A percentile compares a stretch with the other conserved stretches of the same genome.
phyloP scores from a whole-genome alignment of 352 stramenopile genomes.

The Pythium utonaiense region DNA sequence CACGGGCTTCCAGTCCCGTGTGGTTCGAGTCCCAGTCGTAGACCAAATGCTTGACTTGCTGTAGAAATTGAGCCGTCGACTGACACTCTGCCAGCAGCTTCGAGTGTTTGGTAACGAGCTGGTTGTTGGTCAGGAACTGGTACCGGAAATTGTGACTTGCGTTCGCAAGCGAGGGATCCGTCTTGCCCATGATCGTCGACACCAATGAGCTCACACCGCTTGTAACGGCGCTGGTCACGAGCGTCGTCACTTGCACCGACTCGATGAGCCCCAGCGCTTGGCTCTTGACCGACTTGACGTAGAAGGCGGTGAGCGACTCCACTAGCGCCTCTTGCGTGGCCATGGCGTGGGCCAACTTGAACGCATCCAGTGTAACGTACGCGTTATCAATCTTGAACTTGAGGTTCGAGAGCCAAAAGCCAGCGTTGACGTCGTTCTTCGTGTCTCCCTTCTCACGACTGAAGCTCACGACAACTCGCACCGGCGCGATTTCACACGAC shows the following conservation, averaged over 20 bases:
- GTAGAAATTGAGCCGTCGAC: constrained; percentile 52
- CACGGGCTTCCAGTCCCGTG: constrained; percentile 69
- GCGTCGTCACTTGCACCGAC: constrained; percentile 81
- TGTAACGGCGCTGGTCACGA: constrained; percentile 80
- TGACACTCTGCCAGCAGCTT: constrained; percentile 38
- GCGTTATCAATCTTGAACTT: constrained; percentile 87
- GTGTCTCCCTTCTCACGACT: constrained; percentile 64
- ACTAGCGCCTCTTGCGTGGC: constrained; percentile 71
- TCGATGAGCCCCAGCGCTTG: constrained; percentile 81
- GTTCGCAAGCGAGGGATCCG: constrained; percentile 45
- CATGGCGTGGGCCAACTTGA: constrained; percentile 59
- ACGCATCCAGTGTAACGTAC: constrained; percentile 68
- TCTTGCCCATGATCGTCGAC: constrained; percentile 78
- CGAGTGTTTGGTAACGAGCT: constrained; percentile 76
- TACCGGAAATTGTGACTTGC: constrained; percentile 51
- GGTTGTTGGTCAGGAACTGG: constrained; percentile 67
- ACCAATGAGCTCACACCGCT: constrained; percentile 74
- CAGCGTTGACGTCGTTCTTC: constrained; percentile 27
- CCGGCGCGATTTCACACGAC: constrained; percentile 57
- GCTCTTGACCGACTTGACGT: constrained; percentile 78
- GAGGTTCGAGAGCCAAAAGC: constrained; percentile 79
- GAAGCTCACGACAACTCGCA: constrained; percentile 77
- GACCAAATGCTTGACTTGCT: constrained; percentile 69
- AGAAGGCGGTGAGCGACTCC: constrained; percentile 65
- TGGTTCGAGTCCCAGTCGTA: constrained; percentile 88